Conservation (phyloP, 192 early-diverging fungal species). For the Thamnidium elegans region DNA sequence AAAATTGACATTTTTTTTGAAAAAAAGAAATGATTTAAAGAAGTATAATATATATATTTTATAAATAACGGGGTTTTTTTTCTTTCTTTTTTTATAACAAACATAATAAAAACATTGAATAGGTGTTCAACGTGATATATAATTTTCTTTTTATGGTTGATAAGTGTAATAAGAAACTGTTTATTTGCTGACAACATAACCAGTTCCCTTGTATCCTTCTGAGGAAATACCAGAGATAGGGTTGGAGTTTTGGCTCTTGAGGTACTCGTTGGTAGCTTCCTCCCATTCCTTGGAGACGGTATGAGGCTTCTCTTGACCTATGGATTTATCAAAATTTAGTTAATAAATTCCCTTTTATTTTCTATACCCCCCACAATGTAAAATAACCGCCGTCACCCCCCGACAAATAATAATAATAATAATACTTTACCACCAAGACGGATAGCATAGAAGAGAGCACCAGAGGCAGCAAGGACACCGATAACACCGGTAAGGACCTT, state of each 20-base stretch:
- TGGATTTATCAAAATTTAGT: constrained; percentile 10
- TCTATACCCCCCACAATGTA: neutral
- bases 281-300: constrained; percentile 83
- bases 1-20: too few species aligned
- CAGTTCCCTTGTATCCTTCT: constrained; percentile 74
- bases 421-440: constrained; percentile 47
- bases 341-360: neutral
- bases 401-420: constrained; percentile 3
- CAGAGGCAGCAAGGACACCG: constrained; percentile 50
- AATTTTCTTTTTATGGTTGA: too few species aligned
- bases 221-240: constrained; percentile 78
- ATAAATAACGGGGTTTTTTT: too few species aligned
- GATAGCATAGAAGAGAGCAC: constrained; percentile 57
- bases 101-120: too few species aligned
- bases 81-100: too few species aligned
- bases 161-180: too few species aligned
- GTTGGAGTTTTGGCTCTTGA: constrained; percentile 68
- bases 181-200: constrained; percentile 50
- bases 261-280: constrained; percentile 74
- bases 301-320: constrained; percentile 58
- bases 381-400: constrained; percentile 1
- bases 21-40: too few species aligned
- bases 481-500: constrained; percentile 68
- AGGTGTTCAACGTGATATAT: too few species aligned
- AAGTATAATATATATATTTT: too few species aligned